These are phyloP conservation scores for Actinomucor elegans DNA, from an alignment of 371 early-diverging fungal species.

Conservation along the genomic window DNA sequence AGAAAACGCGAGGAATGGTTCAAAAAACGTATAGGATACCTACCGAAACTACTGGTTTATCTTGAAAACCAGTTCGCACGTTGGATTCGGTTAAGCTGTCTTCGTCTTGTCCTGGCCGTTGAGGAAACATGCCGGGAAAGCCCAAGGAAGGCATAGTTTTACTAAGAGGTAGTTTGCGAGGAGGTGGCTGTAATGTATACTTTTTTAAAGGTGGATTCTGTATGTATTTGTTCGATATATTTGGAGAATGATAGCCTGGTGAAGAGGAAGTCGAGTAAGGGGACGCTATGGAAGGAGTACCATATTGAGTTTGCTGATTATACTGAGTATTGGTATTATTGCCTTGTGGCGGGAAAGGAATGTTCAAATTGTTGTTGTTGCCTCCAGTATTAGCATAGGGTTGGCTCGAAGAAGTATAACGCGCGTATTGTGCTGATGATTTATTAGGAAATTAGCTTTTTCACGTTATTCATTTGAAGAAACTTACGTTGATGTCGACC, in stretches of 20 bases:
- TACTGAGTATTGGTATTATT: constrained; percentile 15
- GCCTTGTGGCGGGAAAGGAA: constrained; percentile 32
- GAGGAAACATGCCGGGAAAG: constrained; percentile 73
- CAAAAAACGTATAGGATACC: constrained; percentile 3
- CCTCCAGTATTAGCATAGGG: constrained; percentile 26
- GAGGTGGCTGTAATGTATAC: constrained; percentile 54
- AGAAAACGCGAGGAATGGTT: background rate
- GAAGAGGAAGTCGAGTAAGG: constrained; percentile 50
- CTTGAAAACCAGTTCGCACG: constrained; percentile 72
- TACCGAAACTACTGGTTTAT: constrained; percentile 55
- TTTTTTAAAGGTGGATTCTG: constrained; percentile 38
- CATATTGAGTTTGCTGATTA: constrained; percentile 25
- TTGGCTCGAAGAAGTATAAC: constrained; percentile 39
- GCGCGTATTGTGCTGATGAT: constrained; percentile 40
- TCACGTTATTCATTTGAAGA: background rate
- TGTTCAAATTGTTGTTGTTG: constrained; percentile 28
- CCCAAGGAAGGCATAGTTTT: constrained; percentile 54
- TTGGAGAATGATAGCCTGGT: constrained; percentile 49
- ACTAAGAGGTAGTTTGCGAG: constrained; percentile 40
- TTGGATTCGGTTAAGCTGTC: constrained; percentile 64
- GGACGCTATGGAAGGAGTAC: constrained; percentile 39
- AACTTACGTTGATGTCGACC: constrained; percentile 34
- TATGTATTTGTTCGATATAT: constrained; percentile 22
- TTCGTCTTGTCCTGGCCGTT: constrained; percentile 58
- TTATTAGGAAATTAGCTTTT: too few species aligned